Percentiles rank a stretch among this genome's conserved stretches.
These are phyloP conservation scores for Forsythia suspensa DNA, from an alignment of 257 asterid species.

Conservation along the genomic window DNA sequence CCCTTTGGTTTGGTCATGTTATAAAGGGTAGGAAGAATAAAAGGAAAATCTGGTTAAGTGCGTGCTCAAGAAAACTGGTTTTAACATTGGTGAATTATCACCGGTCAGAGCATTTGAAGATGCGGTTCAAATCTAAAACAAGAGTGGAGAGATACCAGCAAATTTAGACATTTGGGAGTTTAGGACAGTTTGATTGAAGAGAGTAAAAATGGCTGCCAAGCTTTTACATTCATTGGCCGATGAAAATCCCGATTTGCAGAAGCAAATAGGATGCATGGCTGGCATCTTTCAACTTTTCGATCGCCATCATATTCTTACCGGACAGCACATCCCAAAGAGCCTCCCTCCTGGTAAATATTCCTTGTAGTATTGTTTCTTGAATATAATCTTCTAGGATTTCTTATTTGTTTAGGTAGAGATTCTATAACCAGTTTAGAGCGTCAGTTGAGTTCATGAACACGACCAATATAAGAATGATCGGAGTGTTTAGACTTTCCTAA, in stretches of 20 bases:
- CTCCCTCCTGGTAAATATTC: conserved; percentile 52
- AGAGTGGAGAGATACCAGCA: background rate
- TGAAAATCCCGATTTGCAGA: conserved; percentile 78
- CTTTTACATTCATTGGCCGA: conserved; percentile 79
- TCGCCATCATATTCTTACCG: conserved; percentile 57
- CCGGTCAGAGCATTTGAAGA: background rate
- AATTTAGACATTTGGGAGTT: conserved; percentile 7
- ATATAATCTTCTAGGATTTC: conserved; percentile 9
- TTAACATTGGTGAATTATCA: conserved; percentile 6
- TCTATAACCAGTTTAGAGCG: background rate
- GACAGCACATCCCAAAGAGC: conserved; percentile 51
- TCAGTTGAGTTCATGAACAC: background rate
- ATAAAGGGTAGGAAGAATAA: conserved; percentile 13
- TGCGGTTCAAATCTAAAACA: background rate
- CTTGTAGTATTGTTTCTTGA: background rate
- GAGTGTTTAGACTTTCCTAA: background rate
- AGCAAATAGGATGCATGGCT: conserved; percentile 92
- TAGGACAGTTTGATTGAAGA: conserved; percentile 17
- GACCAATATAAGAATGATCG: background rate
- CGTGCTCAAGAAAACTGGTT: conserved; percentile 11
- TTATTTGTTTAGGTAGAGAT: conserved; percentile 10
- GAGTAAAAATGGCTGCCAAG: conserved; percentile 74
- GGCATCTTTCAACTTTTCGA: conserved; percentile 86
- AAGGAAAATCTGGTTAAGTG: background rate
- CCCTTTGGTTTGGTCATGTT: conserved; percentile 6